phyloP scores from a whole-genome alignment of 1,139 yeast genomes.

The Nematodospora anomalae region DNA sequence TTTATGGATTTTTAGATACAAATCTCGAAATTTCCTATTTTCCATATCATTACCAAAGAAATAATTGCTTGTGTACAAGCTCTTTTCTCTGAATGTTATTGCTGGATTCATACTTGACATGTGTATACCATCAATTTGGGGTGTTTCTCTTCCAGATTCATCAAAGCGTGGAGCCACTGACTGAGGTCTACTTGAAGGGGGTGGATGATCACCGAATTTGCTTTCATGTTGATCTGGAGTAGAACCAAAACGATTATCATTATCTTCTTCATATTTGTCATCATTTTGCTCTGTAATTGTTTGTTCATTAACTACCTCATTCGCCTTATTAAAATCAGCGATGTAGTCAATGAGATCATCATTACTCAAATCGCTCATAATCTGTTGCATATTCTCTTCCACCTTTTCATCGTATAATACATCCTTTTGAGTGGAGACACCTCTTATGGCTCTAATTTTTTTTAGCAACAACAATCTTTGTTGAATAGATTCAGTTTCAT shows the following conservation, averaged over 20 bases:
- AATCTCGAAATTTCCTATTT: slow-evolving; percentile 47
- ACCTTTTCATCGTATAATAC: slow-evolving; percentile 29
- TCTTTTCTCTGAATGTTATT: slow-evolving; percentile 58
- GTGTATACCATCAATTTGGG: slow-evolving; percentile 44
- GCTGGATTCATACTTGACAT: slow-evolving; percentile 46
- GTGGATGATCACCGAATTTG: slow-evolving; percentile 1
- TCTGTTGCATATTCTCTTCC: slow-evolving; percentile 38
- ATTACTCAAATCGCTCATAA: slow-evolving; percentile 39
- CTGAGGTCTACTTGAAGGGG: slow-evolving; percentile 14
- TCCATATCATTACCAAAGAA: slow-evolving; percentile 54
- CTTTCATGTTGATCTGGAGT: slow-evolving; percentile 1
- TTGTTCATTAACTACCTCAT: slow-evolving; percentile 11
- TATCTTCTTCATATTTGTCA: slow-evolving; percentile 27
- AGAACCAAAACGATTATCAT: slow-evolving; percentile 15
- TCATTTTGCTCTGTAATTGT: slow-evolving; percentile 12
- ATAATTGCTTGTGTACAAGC: slow-evolving; percentile 58
- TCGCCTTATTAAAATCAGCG: slow-evolving; percentile 19
- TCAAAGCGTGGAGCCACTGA: slow-evolving; percentile 19
- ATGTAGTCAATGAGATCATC: slow-evolving; percentile 19
- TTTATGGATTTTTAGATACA: slow-evolving; percentile 62
- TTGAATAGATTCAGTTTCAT: slow-evolving; percentile 35
- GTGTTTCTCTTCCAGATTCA: slow-evolving; percentile 40
- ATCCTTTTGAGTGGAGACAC: slow-evolving; percentile 24
- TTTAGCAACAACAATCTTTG: slow-evolving; percentile 34
- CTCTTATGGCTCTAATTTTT: slow-evolving; percentile 29